These are phyloP conservation scores for Saccharomycopsis vini DNA, from an alignment of 805 yeast genomes.

Conservation along the genomic window DNA sequence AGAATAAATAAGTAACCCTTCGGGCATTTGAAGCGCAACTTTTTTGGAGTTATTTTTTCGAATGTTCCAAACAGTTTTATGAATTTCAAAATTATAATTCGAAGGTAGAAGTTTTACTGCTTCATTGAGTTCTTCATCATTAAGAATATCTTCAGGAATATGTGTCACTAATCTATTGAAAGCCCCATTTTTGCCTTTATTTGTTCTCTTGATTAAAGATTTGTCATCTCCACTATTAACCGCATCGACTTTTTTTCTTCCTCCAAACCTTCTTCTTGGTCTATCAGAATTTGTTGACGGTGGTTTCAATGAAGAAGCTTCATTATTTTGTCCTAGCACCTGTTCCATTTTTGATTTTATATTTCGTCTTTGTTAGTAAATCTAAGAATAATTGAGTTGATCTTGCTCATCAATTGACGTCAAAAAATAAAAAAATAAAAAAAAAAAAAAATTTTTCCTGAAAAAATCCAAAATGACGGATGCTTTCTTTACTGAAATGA, in stretches of 20 bases:
- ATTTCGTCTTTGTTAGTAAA: too few species aligned
- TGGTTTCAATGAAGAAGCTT: too few species aligned
- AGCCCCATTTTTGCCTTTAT: constrained; percentile 25
- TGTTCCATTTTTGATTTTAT: too few species aligned
- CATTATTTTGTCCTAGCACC: too few species aligned
- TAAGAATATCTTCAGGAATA: constrained; percentile 76
- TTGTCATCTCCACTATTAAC: constrained; percentile 20
- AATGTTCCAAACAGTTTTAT: constrained; percentile 92
- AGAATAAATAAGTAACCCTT: constrained; percentile 83
- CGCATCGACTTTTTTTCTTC: constrained; percentile 6
- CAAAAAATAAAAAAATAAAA: too few species aligned
- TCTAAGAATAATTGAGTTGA: too few species aligned
- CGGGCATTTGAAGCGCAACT: constrained; percentile 96
- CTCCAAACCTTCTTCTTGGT: constrained; percentile 12
- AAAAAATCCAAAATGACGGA: too few species aligned
- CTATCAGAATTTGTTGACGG: too few species aligned
- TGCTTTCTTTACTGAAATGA: too few species aligned
- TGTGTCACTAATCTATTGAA: constrained; percentile 63
- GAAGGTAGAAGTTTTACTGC: constrained; percentile 78
- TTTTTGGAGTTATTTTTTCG: constrained; percentile 63
- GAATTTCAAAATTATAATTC: constrained; percentile 92
- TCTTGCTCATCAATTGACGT: too few species aligned
- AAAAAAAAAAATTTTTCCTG: too few species aligned
- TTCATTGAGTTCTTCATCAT: constrained; percentile 73
- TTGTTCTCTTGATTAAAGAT: constrained; percentile 25